Evolutionary conservation across 2,329 filamentous ascomycete species (phyloP).

Genomic region (Epichloe scottii): DNA sequence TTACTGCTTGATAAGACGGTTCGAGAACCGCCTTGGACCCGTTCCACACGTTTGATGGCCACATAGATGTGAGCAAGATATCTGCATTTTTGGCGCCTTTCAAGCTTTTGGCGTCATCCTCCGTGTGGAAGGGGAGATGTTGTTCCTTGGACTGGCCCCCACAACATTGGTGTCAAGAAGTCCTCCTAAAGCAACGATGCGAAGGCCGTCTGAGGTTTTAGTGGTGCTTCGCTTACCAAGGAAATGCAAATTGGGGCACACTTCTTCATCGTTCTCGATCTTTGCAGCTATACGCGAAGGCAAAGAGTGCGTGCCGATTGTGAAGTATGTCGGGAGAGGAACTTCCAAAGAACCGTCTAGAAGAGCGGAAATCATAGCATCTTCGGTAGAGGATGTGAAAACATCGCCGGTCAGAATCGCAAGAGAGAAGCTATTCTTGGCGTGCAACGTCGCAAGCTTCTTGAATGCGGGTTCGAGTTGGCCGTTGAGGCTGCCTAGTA

Average conservation of each 20-base stretch:
- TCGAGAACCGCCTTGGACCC: constrained; percentile 53
- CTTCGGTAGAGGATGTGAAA: constrained; percentile 51
- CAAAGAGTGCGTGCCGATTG: constrained; percentile 60
- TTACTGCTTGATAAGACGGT: constrained; percentile 36
- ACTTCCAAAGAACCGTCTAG: constrained; percentile 61
- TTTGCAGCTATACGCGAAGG: constrained; percentile 59
- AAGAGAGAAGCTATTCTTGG: constrained; percentile 80
- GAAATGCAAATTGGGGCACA: constrained; percentile 86
- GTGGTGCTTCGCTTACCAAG: constrained; percentile 77
- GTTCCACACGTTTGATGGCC: constrained; percentile 62
- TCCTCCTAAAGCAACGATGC: constrained; percentile 79
- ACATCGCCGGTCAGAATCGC: constrained; percentile 76
- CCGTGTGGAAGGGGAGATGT: constrained; percentile 65
- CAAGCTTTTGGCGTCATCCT: constrained; percentile 62
- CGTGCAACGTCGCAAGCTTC: constrained; percentile 69
- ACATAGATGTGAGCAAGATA: constrained; percentile 75
- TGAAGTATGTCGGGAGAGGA: constrained; percentile 83
- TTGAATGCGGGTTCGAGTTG: constrained; percentile 62
- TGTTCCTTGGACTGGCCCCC: constrained; percentile 56
- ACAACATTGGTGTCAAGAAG: constrained; percentile 48
- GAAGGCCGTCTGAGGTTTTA: constrained; percentile 80
- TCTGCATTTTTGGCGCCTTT: constrained; percentile 69
- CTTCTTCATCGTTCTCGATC: constrained; percentile 57
- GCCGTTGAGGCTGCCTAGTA: constrained; percentile 74
- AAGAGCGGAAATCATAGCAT: constrained; percentile 48